A percentile compares a stretch with the other conserved stretches of the same genome.
These are phyloP conservation scores for Rhizopus microsporus DNA, from an alignment of 371 early-diverging fungal species.

Conservation along the genomic window DNA sequence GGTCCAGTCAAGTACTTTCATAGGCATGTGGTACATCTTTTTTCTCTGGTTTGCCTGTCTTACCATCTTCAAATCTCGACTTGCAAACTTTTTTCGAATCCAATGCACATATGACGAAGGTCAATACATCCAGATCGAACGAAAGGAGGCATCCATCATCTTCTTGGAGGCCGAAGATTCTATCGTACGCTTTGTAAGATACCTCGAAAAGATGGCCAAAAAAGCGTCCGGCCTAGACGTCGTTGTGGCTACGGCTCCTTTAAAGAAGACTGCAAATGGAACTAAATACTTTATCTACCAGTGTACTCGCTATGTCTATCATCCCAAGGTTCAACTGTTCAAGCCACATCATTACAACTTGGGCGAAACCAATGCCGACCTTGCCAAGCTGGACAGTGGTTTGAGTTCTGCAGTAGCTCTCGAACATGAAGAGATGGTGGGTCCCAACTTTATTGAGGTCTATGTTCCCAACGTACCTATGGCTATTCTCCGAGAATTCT, in stretches of 20 bases:
- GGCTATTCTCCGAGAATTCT: constrained; percentile 64
- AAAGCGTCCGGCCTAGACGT: constrained; percentile 37
- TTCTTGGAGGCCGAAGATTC: constrained; percentile 49
- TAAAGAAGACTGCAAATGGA: constrained; percentile 51
- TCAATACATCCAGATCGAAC: constrained; percentile 68
- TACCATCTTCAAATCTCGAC: constrained; percentile 42
- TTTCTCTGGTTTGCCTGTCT: constrained; percentile 64
- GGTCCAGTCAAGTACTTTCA: constrained; percentile 47
- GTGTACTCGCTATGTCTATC: constrained; percentile 63
- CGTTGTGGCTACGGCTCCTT: constrained; percentile 38
- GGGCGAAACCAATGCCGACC: constrained; percentile 47
- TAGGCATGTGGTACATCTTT: constrained; percentile 67
- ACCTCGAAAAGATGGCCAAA: constrained; percentile 25
- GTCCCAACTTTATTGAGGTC: constrained; percentile 71
- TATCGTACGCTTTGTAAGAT: constrained; percentile 11
- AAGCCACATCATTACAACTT: constrained; percentile 57
- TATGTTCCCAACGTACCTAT: constrained; percentile 51
- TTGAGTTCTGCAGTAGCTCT: constrained; percentile 54
- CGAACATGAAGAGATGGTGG: constrained; percentile 59
- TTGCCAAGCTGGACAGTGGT: constrained; percentile 51
- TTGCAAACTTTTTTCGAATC: constrained; percentile 69
- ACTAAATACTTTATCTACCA: constrained; percentile 69
- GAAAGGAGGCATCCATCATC: constrained; percentile 55
- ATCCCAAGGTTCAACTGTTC: constrained; percentile 33
- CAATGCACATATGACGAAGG: constrained; percentile 56